Conservation (phyloP, 352 stramenopile species). For the Globisporangium ultimum region DNA sequence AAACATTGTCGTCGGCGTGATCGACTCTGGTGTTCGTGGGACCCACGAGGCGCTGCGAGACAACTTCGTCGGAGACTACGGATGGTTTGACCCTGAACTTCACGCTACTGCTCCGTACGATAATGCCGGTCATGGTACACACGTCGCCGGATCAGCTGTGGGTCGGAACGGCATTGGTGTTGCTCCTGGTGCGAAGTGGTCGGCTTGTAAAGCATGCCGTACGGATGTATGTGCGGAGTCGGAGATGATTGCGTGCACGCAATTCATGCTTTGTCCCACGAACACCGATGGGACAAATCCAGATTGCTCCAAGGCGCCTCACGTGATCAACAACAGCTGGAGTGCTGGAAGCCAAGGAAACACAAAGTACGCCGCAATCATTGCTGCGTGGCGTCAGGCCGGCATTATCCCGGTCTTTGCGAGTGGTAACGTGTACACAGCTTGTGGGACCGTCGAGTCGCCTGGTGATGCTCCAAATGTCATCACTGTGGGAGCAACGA, state of each 20-base stretch:
- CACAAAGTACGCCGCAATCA: slow-evolving; percentile 3
- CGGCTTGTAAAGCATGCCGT: slow-evolving; percentile 16
- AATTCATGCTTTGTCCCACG: slow-evolving; percentile 11
- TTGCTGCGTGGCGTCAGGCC: slow-evolving; percentile 20
- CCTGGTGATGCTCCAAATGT: slow-evolving; percentile 28
- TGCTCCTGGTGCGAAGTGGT: slow-evolving; percentile 14
- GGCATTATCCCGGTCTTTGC: slow-evolving; percentile 24
- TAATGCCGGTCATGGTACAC: slow-evolving; percentile 14
- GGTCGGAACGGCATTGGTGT: slow-evolving; percentile 16
- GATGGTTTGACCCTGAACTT: slow-evolving; percentile 20
- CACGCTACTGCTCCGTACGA: slow-evolving; percentile 18
- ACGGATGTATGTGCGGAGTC: slow-evolving; percentile 4
- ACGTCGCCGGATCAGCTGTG: slow-evolving; percentile 16
- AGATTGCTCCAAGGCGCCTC: slow-evolving; percentile 11
- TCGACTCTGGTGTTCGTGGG: slow-evolving; percentile 19
- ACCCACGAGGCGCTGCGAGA: slow-evolving; percentile 18
- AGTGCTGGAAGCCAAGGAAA: slow-evolving; percentile 2
- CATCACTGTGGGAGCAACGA: slow-evolving; percentile 33
- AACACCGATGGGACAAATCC: neutral
- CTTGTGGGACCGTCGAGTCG: slow-evolving; percentile 20
- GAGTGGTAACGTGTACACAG: slow-evolving; percentile 12
- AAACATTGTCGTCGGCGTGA: slow-evolving; percentile 11
- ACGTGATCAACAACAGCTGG: slow-evolving; percentile 21
- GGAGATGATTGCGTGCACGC: slow-evolving; percentile 3
- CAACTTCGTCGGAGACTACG: slow-evolving; percentile 14